Base-by-base conservation (phyloP, 495 filamentous ascomycete species). In the Daldinia bambusicola region DNA sequence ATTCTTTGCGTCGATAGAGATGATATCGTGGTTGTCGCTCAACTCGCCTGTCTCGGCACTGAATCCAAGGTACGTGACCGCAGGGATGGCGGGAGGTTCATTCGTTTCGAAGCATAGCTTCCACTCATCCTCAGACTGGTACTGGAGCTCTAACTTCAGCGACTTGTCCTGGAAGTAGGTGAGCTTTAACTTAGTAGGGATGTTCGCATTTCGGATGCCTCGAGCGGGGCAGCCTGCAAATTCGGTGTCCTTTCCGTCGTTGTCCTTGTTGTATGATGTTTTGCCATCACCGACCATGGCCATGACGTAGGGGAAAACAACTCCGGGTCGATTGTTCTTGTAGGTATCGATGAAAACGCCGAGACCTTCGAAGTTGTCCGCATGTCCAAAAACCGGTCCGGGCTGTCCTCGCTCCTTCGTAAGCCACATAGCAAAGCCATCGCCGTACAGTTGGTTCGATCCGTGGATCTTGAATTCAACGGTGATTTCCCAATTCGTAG, bases 401-500 rank as follows among this genome's bases (percentile, higher is more conserved):
- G 81, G 80, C 58, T 87, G 86, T 20, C 89, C 95, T 63, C 96
- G 91, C 80, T 97, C 89, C 79, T 97, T 97, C 67, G 95, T 98
- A 77, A 99, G 85, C 96, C 96, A 99, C 84, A 99, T 91, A 64
- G 96, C 96, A 81, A 99, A 94, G 59, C 96, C 96, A 80, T 99
- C 96, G 67, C 95, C 96, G 79, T 97, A 95, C 50, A 99, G 87
- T 66, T 80, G 75, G 72, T 86, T 82, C 80, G 93, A 91, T 41
- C 92, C 92, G 51, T 87, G 77, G 71, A 99, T 91, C 79, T 92
- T 93, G 84, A 98, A 98, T 72, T 98, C 95, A 45, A 98, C 87
- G 79, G 97, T 93, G 69, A 99, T 93, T 89, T 97, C 92, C 96
- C 96, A 99, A 82, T 99, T 99, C 38, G 96, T 99, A 18, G 95